Conservation (phyloP, 2,329 filamentous ascomycete genomes). For the Trichophyton verrucosum region DNA sequence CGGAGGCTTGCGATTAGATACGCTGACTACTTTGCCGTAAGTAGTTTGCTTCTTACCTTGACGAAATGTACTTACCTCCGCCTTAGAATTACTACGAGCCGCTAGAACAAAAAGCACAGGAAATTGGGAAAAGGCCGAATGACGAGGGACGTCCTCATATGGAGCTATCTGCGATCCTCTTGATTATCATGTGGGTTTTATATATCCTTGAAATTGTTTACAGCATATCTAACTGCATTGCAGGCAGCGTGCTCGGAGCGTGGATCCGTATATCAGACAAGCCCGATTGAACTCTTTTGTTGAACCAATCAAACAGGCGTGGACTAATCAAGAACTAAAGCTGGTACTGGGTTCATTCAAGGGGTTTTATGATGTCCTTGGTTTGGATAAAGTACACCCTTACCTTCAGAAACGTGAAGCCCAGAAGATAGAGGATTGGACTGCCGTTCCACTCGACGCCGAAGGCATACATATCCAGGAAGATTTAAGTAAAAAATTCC, state of each 20-base stretch:
- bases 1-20: conserved; percentile 82
- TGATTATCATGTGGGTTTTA: conserved; percentile 65
- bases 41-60: conserved; percentile 14
- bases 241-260: conserved; percentile 65
- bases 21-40: conserved; percentile 72
- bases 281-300: conserved; percentile 65
- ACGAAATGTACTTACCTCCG: conserved; percentile 13
- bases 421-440: conserved; percentile 71
- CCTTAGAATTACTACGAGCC: conserved; percentile 67
- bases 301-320: conserved; percentile 66
- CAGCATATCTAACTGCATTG: background rate
- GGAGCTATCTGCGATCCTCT: conserved; percentile 78
- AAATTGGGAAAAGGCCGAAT: conserved; percentile 55
- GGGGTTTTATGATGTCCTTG: conserved; percentile 68
- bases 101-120: conserved; percentile 68
- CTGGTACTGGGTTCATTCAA: conserved; percentile 59
- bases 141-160: conserved; percentile 73
- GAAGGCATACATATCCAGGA: conserved; percentile 69
- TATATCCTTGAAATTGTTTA: background rate
- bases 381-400: conserved; percentile 63
- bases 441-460: conserved; percentile 58
- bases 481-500: conserved; percentile 63
- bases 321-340: conserved; percentile 60
- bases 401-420: conserved; percentile 66
- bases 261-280: conserved; percentile 60